Percentiles rank a stretch among this genome's conserved stretches.
Evolutionary conservation across 495 filamentous ascomycete genomes (phyloP).

Genomic region (Umbilicaria muhlenbergii): DNA sequence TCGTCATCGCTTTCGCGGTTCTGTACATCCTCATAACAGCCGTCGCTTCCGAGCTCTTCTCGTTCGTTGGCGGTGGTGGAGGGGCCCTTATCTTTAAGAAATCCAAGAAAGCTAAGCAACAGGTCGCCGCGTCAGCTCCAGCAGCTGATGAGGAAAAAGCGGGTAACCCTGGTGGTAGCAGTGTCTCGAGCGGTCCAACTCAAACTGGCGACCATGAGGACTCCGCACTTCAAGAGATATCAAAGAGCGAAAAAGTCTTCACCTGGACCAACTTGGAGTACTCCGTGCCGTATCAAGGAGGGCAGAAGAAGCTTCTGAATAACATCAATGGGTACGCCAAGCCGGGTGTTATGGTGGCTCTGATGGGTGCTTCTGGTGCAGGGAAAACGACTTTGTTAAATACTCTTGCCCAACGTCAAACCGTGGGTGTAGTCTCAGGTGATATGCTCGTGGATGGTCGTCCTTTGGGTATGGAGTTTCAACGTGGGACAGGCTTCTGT

Average conservation of each 20-base stretch:
- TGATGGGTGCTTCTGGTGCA: slow-evolving; percentile 76
- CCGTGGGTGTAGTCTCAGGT: slow-evolving; percentile 52
- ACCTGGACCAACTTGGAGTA: slow-evolving; percentile 64
- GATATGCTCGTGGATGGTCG: slow-evolving; percentile 69
- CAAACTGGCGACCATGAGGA: slow-evolving; percentile 23
- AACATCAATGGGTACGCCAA: slow-evolving; percentile 61
- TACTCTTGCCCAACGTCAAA: slow-evolving; percentile 61
- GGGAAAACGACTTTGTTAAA: slow-evolving; percentile 70
- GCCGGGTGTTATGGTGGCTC: slow-evolving; percentile 63
- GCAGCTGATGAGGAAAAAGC: slow-evolving; percentile 32
- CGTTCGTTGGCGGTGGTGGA: slow-evolving; percentile 34
- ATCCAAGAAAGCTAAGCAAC: slow-evolving; percentile 39
- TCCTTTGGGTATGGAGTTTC: slow-evolving; percentile 51
- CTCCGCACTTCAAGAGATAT: slow-evolving; percentile 35
- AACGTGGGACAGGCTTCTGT: slow-evolving; percentile 69
- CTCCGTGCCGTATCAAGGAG: slow-evolving; percentile 55
- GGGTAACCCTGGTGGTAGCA: slow-evolving; percentile 16
- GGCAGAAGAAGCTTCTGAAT: slow-evolving; percentile 54
- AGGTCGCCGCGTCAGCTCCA: slow-evolving; percentile 25
- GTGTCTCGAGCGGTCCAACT: slow-evolving; percentile 30
- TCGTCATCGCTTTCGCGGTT: slow-evolving; percentile 52
- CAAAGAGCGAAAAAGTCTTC: slow-evolving; percentile 51
- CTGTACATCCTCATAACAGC: slow-evolving; percentile 56
- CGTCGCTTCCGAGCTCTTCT: slow-evolving; percentile 37
- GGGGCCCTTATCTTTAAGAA: slow-evolving; percentile 55